phyloP scores from a whole-genome alignment of 768 basidiomycete genomes.

The Sporobolomyces phaffii region DNA sequence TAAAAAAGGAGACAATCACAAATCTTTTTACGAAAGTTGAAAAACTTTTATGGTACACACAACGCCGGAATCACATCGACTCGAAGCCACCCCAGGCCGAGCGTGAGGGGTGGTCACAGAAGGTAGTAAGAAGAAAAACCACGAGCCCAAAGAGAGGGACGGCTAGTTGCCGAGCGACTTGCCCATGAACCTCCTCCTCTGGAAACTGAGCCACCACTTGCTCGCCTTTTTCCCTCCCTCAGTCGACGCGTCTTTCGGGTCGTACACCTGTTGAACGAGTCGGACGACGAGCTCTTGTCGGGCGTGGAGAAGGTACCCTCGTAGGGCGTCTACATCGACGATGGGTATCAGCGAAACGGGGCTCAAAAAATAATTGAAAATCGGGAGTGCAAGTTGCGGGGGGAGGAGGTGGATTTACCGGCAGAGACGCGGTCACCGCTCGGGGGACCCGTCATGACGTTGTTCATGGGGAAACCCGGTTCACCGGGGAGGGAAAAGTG shows the following conservation, averaged over 20 bases:
- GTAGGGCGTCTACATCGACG: constrained; percentile 63
- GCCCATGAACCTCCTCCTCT: constrained; percentile 44
- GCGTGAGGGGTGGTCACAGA: too few relatives aligned
- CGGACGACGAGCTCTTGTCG: constrained; percentile 85
- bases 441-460: constrained; percentile 76
- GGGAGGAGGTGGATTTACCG: constrained; percentile 54
- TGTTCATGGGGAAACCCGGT: constrained; percentile 85
- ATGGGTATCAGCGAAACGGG: not conserved
- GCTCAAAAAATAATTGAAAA: not conserved
- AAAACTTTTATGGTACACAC: too few relatives aligned
- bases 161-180: constrained; percentile 24
- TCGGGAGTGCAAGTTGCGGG: not conserved
- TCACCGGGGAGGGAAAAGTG: constrained; percentile 92
- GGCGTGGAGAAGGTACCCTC: constrained; percentile 84
- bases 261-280: constrained; percentile 76
- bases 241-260: constrained; percentile 29
- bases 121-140: too few relatives aligned
- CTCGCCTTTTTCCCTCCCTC: constrained; percentile 90
- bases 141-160: too few relatives aligned
- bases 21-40: too few relatives aligned
- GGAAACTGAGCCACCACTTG: constrained; percentile 99
- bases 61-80: too few relatives aligned
- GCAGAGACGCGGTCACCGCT: constrained; percentile 61
- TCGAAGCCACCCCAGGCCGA: too few relatives aligned
- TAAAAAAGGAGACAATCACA: too few relatives aligned